These are phyloP conservation scores for Xerocomus brunneocitrinus DNA, from an alignment of 768 basidiomycete genomes.

Conservation along the genomic window DNA sequence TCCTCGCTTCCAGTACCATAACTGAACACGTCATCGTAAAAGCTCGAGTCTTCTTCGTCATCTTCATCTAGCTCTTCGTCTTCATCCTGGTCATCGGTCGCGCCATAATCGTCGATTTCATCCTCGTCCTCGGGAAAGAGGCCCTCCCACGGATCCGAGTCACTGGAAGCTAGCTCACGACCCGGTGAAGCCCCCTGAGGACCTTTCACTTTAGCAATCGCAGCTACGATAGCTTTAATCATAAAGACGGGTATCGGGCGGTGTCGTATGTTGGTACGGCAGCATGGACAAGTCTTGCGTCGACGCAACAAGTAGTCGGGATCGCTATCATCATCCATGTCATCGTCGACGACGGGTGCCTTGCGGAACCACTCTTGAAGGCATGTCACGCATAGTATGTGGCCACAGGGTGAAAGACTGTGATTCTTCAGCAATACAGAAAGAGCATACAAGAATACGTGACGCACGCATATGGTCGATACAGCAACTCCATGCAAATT, in stretches of 20 bases:
- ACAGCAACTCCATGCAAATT: constrained; percentile 69
- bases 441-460: background rate
- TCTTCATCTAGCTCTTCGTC: constrained; percentile 29
- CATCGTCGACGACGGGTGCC: constrained; percentile 48
- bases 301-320: constrained; percentile 50
- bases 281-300: constrained; percentile 69
- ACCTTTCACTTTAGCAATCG: constrained; percentile 44
- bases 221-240: constrained; percentile 54
- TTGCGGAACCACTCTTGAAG: constrained; percentile 76
- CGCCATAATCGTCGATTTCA: constrained; percentile 35
- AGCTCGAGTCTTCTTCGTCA: constrained; percentile 28
- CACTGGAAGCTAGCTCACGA: constrained; percentile 31
- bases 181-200: constrained; percentile 16
- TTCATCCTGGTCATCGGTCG: constrained; percentile 21
- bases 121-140: constrained; percentile 52
- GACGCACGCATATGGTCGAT: constrained; percentile 64
- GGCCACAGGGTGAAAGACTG: constrained; percentile 69
- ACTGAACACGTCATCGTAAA: constrained; percentile 32
- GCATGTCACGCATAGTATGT: constrained; percentile 68
- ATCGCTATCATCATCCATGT: constrained; percentile 40
- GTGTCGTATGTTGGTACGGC: constrained; percentile 51
- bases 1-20: constrained; percentile 34
- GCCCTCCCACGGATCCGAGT: constrained; percentile 66
- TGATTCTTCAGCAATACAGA: constrained; percentile 5
- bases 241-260: constrained; percentile 68